Evolutionary conservation across 2,329 filamentous ascomycete genomes (phyloP), one percentile per base, ranked within the genome.

Genomic region (Phyllosticta citrichinensis): DNA sequence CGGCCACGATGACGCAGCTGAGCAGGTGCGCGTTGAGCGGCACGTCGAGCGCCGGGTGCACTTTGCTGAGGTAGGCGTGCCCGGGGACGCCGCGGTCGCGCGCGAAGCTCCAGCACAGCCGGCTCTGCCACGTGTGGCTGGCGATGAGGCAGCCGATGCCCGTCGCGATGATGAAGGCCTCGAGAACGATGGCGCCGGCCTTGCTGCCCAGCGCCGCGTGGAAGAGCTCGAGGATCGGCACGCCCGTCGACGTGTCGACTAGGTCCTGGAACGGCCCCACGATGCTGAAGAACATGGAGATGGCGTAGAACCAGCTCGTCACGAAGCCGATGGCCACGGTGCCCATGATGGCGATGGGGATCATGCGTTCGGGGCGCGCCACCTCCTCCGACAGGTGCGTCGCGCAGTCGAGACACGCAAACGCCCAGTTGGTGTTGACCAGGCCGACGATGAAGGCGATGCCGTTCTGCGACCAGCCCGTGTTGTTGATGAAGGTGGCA

Each of bases 381-480:
- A 80, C 76, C 66, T 81, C 80, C 63, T 81, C 80, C 0, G 79
- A 78, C 52, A 82, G 71, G 65, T 81, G 78, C 3, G 77, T 78
- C 9, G 78, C 78, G 47, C 73, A 75, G 66, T 81, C 79, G 14
- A 81, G 73, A 58, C 78, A 80, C 17, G 77, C 76, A 62, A 80
- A 81, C 47, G 75, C 71, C 75, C 76, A 81, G 65, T 80, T 80
- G 19, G 76, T 75, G 64, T 79, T 80, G 62, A 81, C 76, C 5
- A 81, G 71, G 30, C 80, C 80, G 57, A 80, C 76, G 53, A 82
- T 76, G 68, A 81, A 81, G 20, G 77, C 78, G 53, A 81, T 76
- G 22, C 77, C 78, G 62, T 73, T 71, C 53, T 73, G 68, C 10
- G 66, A 61, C 79, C 77, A 81, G 22, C 77, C 79, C 0, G 77